Evolutionary conservation across 129 eudicot genomes (phyloP).

Genomic region (Tagetes patula): DNA sequence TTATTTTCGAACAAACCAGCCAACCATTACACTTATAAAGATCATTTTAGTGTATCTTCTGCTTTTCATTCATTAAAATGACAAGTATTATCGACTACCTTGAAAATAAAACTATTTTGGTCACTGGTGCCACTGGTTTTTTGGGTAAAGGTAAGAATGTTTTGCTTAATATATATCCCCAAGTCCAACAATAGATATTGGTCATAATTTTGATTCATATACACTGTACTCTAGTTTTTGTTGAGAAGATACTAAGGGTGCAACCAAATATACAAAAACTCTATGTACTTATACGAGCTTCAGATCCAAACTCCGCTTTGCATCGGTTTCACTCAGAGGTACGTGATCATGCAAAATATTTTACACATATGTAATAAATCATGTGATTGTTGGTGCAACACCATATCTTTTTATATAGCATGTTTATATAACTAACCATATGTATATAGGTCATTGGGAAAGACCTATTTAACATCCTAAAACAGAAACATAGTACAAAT

Average conservation of each 20-base stretch:
- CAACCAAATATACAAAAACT: constrained; percentile 83
- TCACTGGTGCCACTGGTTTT: neutral
- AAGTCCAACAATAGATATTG: neutral
- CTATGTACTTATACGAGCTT: constrained; percentile 68
- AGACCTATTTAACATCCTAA: constrained; percentile 64
- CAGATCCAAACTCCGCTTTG: constrained; percentile 55
- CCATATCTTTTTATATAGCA: neutral
- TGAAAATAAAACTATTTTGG: neutral
- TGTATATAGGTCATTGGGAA: constrained; percentile 45
- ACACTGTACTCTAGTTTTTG: constrained; percentile 46
- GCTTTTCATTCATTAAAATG: too few relatives aligned
- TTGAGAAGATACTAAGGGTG: constrained; percentile 74
- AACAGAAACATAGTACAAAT: constrained; percentile 45
- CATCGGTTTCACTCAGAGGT: constrained; percentile 79
- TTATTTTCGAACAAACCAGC: too few relatives aligned
- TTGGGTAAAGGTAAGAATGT: neutral
- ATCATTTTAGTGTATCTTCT: too few relatives aligned
- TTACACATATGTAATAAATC: too few relatives aligned
- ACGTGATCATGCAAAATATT: neutral
- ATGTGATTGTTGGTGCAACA: too few relatives aligned
- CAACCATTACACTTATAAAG: too few relatives aligned
- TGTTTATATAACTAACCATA: too few relatives aligned
- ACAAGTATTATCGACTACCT: neutral
- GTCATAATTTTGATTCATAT: neutral
- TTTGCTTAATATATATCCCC: neutral